These are phyloP conservation scores for Kurtzmaniella quercitrusa DNA, from an alignment of 1,139 yeast species.

Conservation along the genomic window DNA sequence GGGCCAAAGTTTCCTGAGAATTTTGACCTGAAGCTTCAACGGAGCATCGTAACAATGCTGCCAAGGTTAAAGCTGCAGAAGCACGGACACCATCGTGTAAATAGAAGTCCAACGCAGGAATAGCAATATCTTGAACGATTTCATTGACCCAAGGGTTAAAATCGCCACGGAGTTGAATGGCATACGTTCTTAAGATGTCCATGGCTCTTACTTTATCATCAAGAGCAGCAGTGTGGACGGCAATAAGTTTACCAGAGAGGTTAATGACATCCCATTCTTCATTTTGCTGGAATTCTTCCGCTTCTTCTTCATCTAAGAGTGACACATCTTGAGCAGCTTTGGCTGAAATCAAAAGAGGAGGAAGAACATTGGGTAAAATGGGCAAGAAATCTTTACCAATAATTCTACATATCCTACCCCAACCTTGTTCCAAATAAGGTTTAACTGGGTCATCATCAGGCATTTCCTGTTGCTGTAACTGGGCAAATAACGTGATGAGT, in stretches of 20 bases:
- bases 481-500: conserved; percentile 67
- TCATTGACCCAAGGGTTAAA: conserved; percentile 83
- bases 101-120: conserved; percentile 87
- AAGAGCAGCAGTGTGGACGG: conserved; percentile 85
- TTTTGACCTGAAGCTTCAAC: conserved; percentile 56
- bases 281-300: conserved; percentile 74
- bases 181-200: conserved; percentile 84
- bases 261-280: conserved; percentile 97
- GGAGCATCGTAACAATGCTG: conserved; percentile 69
- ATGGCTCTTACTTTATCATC: conserved; percentile 93
- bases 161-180: conserved; percentile 75
- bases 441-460: conserved; percentile 81
- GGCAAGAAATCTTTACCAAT: conserved; percentile 85
- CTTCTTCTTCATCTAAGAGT: conserved; percentile 82
- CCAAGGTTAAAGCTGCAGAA: conserved; percentile 80
- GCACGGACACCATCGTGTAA: conserved; percentile 94
- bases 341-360: conserved; percentile 80
- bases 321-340: conserved; percentile 88
- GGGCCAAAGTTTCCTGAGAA: conserved; percentile 53
- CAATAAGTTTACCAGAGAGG: conserved; percentile 87
- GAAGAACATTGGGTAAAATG: conserved; percentile 83
- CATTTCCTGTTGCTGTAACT: conserved; percentile 58
- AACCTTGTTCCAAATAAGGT: conserved; percentile 86
- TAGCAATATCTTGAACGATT: conserved; percentile 70
- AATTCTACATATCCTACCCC: conserved; percentile 91